Conservation (phyloP, 768 basidiomycete genomes). For the Lactifluus hygrophoroides region DNA sequence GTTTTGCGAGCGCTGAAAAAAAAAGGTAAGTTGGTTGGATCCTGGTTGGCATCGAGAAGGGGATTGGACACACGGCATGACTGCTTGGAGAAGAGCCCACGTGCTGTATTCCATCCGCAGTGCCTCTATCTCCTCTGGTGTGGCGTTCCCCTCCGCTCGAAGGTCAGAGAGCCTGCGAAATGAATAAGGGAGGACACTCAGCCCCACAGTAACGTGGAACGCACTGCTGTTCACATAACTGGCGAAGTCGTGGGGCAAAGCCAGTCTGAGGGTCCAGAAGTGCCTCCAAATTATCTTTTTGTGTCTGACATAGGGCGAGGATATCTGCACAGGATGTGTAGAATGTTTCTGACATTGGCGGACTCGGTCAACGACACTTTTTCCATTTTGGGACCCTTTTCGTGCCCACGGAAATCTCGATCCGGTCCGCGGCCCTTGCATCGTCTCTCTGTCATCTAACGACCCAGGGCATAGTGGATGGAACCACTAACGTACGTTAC, state of each 20-base stretch:
- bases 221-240: conserved; percentile 50
- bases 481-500: too few species aligned
- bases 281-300: conserved; percentile 45
- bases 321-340: conserved; percentile 65
- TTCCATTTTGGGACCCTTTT: not conserved
- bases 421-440: too few species aligned
- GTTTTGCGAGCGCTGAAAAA: conserved; percentile 57
- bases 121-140: conserved; percentile 49
- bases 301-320: conserved; percentile 47
- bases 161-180: conserved; percentile 42
- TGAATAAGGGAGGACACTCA: not conserved
- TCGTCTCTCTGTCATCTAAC: too few species aligned
- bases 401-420: too few species aligned
- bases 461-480: too few species aligned
- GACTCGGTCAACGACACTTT: not conserved
- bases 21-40: not conserved
- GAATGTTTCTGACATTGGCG: conserved; percentile 42
- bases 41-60: not conserved
- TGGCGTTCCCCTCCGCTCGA: conserved; percentile 36
- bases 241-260: conserved; percentile 56
- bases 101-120: conserved; percentile 71
- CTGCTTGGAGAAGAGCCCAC: conserved; percentile 70
- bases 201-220: conserved; percentile 21
- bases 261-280: conserved; percentile 59
- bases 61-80: conserved; percentile 55